Base-by-base conservation (phyloP, 345 rosid species). In the Toxicodendron radicans region DNA sequence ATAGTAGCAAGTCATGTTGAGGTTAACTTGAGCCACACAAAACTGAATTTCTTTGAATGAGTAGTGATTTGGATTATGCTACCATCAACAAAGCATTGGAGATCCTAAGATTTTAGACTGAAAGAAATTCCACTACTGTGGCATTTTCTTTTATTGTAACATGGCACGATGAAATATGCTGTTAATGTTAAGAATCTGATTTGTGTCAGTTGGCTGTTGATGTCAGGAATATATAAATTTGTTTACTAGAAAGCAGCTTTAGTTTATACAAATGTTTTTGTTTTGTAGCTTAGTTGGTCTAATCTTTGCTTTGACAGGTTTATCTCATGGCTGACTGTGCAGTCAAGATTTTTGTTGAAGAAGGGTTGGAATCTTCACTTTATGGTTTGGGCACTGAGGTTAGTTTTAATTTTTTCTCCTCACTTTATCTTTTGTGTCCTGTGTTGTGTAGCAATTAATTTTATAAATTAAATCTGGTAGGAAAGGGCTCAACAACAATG, bases 321-420 rank as follows among this genome's bases (percentile, higher is more conserved):
- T 92, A 86, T 85, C 89, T 95, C 77, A 75, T 92, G 56, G 83
- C 84, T 46, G 94, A 91, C 77, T 81, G 77, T 78, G 97, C 82
- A 12, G 85, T 92, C 64, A 95, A 95, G 83, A 81, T 95, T 69
- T 89, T 86, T 78, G 93, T 87, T 54, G 99, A 95, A 87, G 95
- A 78, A 64, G 99, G 99, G 45, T 75, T 87, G 71, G 97, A 95
- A 83, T 78, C 88, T 73, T 82, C 97, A 64, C 71, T 95, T 80
- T 83, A 91, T 66, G 81, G 95, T 78, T 85, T 95, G 79, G 99
- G 97, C 78, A 85, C 94, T 59, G 99, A 95, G 99, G 99, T 87
- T 54, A 64, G 13, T 68, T 48, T 71, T 4, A 33, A 10, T 48
- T 46, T 32, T 49, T 58, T 17, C 33, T 48, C 24, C 13, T 30